Evolutionary conservation across 2,329 filamentous ascomycete genomes (phyloP).

Genomic region (Cercospora sp.): DNA sequence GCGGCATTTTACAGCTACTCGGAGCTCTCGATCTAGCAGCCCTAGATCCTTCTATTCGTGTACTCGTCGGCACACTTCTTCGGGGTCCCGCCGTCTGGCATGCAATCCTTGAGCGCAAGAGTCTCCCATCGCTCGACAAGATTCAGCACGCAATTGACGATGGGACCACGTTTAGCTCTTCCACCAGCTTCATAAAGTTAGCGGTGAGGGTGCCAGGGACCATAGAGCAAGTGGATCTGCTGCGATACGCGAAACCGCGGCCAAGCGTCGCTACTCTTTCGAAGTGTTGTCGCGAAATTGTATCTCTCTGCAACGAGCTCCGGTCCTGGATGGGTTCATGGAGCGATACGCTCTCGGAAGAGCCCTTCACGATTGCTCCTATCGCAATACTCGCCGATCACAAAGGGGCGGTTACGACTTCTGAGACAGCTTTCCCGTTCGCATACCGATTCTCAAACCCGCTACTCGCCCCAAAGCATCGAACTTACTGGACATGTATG

Average conservation of each 20-base stretch:
- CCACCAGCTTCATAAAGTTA: background rate
- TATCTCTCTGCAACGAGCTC: background rate
- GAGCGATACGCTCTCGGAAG: background rate
- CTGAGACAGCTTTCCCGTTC: background rate
- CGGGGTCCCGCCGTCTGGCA: conserved; percentile 11
- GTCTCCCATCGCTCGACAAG: background rate
- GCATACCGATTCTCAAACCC: conserved; percentile 10
- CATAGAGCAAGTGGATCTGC: conserved; percentile 5
- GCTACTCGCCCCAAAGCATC: conserved; percentile 10
- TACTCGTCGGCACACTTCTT: conserved; percentile 7
- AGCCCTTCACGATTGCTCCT: background rate
- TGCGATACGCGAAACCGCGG: background rate
- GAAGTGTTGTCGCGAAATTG: conserved; percentile 1
- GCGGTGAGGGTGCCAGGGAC: conserved; percentile 7
- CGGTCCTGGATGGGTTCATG: background rate
- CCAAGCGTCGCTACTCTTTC: background rate
- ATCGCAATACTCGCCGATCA: background rate
- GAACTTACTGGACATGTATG: conserved; percentile 18
- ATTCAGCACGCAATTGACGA: conserved; percentile 3
- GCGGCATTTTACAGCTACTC: conserved; percentile 2
- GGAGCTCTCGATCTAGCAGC: conserved; percentile 8
- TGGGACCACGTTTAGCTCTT: background rate
- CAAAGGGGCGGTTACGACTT: background rate
- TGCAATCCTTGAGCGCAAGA: conserved; percentile 7
- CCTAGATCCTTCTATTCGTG: conserved; percentile 6